phyloP scores from a whole-genome alignment of 148 eudicot species.

The Beta vulgaris region DNA sequence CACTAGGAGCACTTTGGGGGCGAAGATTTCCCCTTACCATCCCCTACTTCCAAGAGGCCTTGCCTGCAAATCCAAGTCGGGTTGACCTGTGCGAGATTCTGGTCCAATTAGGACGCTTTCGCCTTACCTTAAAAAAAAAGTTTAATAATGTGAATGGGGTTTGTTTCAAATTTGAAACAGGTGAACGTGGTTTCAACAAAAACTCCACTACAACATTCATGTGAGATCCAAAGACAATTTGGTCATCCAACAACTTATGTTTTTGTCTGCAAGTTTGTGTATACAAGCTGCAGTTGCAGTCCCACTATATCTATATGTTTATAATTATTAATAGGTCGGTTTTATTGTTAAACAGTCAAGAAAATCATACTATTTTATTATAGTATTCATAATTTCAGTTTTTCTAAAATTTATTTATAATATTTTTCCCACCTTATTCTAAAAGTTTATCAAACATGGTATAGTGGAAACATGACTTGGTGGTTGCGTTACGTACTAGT shows the following conservation, averaged over 20 bases:
- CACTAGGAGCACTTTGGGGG: no score
- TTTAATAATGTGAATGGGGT: neutral
- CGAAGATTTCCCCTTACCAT: no score
- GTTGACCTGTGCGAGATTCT: no score
- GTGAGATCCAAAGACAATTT: slow-evolving; percentile 26
- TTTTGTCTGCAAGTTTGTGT: slow-evolving; percentile 27
- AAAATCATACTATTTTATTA: neutral
- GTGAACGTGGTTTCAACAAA: slow-evolving; percentile 26
- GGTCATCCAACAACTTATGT: slow-evolving; percentile 21
- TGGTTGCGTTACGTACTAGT: no score
- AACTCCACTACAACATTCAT: slow-evolving; percentile 14
- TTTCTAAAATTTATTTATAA: no score
- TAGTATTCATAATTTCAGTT: neutral
- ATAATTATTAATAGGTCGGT: neutral
- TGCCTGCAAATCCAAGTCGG: no score
- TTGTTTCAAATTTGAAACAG: neutral
- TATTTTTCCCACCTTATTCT: no score
- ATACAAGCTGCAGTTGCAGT: slow-evolving; percentile 17
- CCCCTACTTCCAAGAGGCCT: no score
- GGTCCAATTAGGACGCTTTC: no score
- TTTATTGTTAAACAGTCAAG: slow-evolving; percentile 24
- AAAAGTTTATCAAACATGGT: neutral
- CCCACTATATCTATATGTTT: neutral
- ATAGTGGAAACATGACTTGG: neutral
- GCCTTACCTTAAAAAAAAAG: no score